Evolutionary conservation across 2,329 filamentous ascomycete genomes (phyloP).

Genomic region (Fusarium mundagurra): DNA sequence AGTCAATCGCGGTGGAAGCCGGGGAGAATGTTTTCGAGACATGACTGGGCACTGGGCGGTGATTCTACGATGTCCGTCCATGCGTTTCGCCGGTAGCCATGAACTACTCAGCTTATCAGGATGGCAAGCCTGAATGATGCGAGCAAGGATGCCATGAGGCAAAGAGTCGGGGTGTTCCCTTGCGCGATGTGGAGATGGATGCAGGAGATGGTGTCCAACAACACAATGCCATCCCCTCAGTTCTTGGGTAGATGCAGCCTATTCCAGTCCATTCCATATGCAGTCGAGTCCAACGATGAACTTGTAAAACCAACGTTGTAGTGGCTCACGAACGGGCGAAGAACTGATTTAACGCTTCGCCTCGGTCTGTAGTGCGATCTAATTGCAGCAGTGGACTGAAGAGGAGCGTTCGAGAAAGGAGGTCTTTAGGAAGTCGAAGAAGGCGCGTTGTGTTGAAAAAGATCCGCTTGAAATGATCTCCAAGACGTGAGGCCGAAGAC

Average conservation of each 20-base stretch:
- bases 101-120: neutral
- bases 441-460: neutral
- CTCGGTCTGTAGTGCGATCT: neutral
- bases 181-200: neutral
- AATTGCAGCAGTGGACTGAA: neutral
- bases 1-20: neutral
- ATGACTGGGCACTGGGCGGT: neutral
- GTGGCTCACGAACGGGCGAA: neutral
- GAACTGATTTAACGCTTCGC: neutral
- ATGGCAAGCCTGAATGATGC: neutral
- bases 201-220: neutral
- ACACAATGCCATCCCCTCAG: neutral
- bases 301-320: neutral
- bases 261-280: no score
- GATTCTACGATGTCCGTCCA: neutral
- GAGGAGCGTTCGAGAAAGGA: neutral
- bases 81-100: neutral
- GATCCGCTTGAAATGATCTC: neutral
- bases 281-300: rapidly evolving
- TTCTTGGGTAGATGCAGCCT: neutral
- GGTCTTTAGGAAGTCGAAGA: neutral
- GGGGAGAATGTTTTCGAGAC: neutral
- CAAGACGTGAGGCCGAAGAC: neutral
- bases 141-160: neutral
- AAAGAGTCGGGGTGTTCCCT: neutral